Percentiles rank a stretch among this genome's conserved stretches.
These are phyloP conservation scores for Rhynchospora pubera DNA, from an alignment of 176 grass and related monocot genomes.

Conservation along the genomic window DNA sequence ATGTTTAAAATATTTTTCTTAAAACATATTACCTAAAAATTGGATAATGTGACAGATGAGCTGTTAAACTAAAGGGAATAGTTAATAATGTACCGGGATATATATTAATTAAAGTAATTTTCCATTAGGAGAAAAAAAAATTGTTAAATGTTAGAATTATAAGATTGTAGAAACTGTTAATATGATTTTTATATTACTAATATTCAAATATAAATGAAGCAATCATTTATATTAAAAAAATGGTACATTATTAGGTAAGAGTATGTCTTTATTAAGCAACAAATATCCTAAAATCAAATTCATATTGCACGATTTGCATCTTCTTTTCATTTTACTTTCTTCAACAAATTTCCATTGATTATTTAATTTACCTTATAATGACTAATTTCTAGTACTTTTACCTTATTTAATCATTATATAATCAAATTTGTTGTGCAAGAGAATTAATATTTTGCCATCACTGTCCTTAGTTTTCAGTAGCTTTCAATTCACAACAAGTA, in stretches of 20 bases:
- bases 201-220: background rate
- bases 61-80: background rate
- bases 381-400: background rate
- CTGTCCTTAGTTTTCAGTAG: background rate
- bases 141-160: background rate
- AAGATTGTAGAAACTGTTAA: background rate
- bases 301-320: background rate
- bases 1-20: background rate
- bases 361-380: background rate
- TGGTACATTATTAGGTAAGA: background rate
- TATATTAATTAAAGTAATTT: background rate
- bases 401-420: background rate
- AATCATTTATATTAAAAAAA: background rate
- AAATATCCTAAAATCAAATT: background rate
- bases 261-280: background rate
- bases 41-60: background rate
- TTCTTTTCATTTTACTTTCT: background rate
- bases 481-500: background rate
- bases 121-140: background rate
- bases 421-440: background rate
- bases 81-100: background rate
- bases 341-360: background rate
- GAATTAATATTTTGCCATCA: background rate
- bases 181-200: background rate
- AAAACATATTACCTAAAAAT: background rate